A percentile compares a stretch with the other conserved stretches of the same genome.
These are phyloP conservation scores for Sonneratia caseolaris DNA, from an alignment of 345 rosid species.

Conservation along the genomic window DNA sequence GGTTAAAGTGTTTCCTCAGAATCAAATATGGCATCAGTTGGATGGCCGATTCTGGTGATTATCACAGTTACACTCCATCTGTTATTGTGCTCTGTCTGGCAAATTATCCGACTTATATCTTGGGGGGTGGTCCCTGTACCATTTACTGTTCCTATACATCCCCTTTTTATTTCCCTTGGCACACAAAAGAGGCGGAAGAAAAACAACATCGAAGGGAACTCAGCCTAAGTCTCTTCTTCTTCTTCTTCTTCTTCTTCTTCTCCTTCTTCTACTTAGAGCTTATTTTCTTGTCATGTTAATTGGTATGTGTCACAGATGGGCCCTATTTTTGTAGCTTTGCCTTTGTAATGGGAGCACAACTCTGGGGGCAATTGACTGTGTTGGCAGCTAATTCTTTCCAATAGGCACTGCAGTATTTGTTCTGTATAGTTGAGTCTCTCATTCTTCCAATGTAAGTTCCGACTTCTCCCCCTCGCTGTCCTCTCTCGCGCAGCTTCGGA, in stretches of 20 bases:
- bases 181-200: neutral
- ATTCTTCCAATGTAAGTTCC: neutral
- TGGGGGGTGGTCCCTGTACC: too few species aligned
- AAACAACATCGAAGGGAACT: neutral
- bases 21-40: neutral
- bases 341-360: constrained; percentile 1
- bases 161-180: neutral
- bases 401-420: neutral
- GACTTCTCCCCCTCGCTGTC: neutral
- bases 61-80: too few species aligned
- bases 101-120: too few species aligned
- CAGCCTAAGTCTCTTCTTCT: neutral
- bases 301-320: neutral
- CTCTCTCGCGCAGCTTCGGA: too few species aligned
- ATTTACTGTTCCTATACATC: too few species aligned
- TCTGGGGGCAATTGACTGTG: neutral
- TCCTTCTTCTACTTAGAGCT: too few species aligned
- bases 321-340: constrained; percentile 1
- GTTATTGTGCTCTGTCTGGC: too few species aligned
- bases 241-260: too few species aligned
- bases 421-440: neutral
- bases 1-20: neutral
- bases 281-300: neutral
- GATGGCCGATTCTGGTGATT: too few species aligned
- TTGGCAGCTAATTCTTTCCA: constrained; percentile 15